Evolutionary conservation across 768 basidiomycete genomes (phyloP).

Genomic region (Nidula microcarpa): DNA sequence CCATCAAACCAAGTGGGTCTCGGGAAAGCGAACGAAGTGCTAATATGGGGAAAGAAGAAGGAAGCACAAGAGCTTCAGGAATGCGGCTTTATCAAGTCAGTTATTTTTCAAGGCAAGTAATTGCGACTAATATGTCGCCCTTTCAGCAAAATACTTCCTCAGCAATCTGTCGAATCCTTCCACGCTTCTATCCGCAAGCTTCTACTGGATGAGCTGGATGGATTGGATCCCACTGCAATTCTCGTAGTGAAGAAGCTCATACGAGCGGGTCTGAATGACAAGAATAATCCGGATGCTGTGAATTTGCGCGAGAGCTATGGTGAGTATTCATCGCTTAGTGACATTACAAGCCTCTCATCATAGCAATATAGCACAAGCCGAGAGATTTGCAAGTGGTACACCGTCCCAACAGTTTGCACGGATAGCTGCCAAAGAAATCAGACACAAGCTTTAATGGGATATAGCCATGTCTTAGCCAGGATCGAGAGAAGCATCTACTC

Average conservation of each 20-base stretch:
- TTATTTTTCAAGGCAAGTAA: not conserved
- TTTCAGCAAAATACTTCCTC: constrained; percentile 56
- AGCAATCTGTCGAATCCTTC: constrained; percentile 48
- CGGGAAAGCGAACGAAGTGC: constrained; percentile 66
- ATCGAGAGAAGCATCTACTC: too few relatives aligned
- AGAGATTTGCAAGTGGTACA: constrained; percentile 57
- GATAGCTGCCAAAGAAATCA: constrained; percentile 62
- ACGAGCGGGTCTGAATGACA: constrained; percentile 52
- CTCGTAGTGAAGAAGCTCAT: constrained; percentile 52
- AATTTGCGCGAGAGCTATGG: constrained; percentile 68
- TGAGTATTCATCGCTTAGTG: constrained; percentile 14
- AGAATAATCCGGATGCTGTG: constrained; percentile 59
- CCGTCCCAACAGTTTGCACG: constrained; percentile 50
- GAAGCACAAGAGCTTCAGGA: constrained; percentile 51
- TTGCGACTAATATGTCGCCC: constrained; percentile 1
- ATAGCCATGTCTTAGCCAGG: too few relatives aligned
- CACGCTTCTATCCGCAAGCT: constrained; percentile 47
- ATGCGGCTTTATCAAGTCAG: constrained; percentile 66
- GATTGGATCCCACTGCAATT: constrained; percentile 55
- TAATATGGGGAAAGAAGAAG: constrained; percentile 69
- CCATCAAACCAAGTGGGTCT: constrained; percentile 51
- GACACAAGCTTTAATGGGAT: constrained; percentile 49
- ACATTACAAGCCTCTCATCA: not conserved
- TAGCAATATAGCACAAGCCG: constrained; percentile 49
- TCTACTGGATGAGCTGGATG: constrained; percentile 50